Conservation (phyloP, 176 grass and related monocot genomes). For the Coix lacrymajobi region DNA sequence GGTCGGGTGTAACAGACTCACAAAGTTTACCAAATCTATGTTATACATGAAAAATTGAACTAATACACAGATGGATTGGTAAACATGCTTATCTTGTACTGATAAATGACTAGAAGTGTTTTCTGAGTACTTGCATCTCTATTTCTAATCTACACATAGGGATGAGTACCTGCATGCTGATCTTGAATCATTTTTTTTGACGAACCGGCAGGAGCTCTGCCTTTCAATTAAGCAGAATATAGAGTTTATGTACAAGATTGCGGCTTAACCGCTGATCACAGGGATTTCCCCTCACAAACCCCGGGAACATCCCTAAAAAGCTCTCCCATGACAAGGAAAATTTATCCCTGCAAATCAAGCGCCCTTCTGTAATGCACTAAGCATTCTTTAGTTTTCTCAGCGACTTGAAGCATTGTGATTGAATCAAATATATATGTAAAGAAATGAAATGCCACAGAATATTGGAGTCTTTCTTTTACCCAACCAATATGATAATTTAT, state of each 20-base stretch:
- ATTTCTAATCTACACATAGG: not conserved
- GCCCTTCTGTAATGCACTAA: not conserved
- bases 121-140: not conserved
- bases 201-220: not conserved
- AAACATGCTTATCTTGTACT: not conserved
- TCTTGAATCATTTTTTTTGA: too few species aligned
- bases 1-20: not conserved
- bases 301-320: not conserved
- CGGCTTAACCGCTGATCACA: not conserved
- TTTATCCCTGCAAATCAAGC: not conserved
- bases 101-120: not conserved
- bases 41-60: not conserved
- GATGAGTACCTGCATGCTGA: too few species aligned
- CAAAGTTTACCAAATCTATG: not conserved
- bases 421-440: not conserved
- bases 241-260: not conserved
- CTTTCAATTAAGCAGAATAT: not conserved
- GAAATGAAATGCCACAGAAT: not conserved
- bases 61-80: not conserved
- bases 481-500: not conserved
- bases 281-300: not conserved
- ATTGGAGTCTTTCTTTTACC: not conserved
- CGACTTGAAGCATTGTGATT: too few species aligned
- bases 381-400: too few species aligned
- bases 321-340: not conserved